Conservation (phyloP, 108 stramenopile genomes). For the Fragilariopsis cylindrus region DNA sequence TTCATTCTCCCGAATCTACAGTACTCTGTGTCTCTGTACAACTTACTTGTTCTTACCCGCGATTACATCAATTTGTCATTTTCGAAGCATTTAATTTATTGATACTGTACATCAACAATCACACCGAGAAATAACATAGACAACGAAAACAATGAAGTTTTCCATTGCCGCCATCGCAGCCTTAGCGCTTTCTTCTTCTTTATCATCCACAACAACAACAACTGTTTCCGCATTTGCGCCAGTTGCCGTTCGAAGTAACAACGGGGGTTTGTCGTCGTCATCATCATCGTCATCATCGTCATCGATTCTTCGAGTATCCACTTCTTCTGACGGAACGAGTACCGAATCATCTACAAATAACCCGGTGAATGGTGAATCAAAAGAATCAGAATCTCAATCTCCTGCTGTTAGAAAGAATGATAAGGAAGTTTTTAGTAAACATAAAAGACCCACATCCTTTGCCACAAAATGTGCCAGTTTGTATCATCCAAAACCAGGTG, state of each 20-base stretch:
- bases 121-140: not conserved
- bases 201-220: conserved; percentile 23
- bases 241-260: too few species aligned
- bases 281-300: too few species aligned
- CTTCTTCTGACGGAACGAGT: not conserved
- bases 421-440: conserved; percentile 11
- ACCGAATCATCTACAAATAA: not conserved
- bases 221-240: not conserved
- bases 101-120: too few species aligned
- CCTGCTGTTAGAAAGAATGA: not conserved
- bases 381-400: not conserved
- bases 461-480: conserved; percentile 56
- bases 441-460: conserved; percentile 38
- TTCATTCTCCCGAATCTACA: too few species aligned
- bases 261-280: too few species aligned
- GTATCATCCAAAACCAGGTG: conserved; percentile 41
- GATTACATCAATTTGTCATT: too few species aligned
- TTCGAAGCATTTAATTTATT: too few species aligned
- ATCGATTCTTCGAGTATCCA: not conserved
- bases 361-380: not conserved
- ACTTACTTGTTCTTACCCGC: too few species aligned
- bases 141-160: conserved; percentile 50
- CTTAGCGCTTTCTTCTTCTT: conserved; percentile 29
- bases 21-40: too few species aligned
- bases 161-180: conserved; percentile 43